Conservation (phyloP, 1,139 yeast species). For the Debaryomyces subglobosus region DNA sequence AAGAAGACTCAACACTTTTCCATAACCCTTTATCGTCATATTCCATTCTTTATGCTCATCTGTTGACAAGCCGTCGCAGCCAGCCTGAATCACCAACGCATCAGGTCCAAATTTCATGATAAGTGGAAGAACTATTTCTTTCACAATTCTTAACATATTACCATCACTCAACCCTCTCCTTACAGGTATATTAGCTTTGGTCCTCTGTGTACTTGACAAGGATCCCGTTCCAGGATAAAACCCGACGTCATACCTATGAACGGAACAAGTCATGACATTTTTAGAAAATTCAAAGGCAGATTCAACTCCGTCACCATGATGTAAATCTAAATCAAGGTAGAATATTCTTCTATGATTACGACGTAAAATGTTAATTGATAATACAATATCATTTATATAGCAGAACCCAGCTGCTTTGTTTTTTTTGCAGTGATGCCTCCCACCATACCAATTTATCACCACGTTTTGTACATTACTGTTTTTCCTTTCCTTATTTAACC, state of each 20-base stretch:
- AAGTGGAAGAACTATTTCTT: constrained; percentile 48
- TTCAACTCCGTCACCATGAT: constrained; percentile 83
- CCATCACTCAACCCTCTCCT: constrained; percentile 57
- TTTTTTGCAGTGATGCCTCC: constrained; percentile 70
- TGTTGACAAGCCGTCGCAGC: constrained; percentile 66
- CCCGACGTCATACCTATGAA: constrained; percentile 67
- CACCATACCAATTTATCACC: constrained; percentile 78
- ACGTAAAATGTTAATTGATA: constrained; percentile 54
- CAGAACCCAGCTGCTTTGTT: constrained; percentile 71
- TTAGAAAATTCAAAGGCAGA: constrained; percentile 60
- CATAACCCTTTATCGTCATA: constrained; percentile 56
- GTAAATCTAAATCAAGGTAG: constrained; percentile 73
- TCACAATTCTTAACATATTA: constrained; percentile 38
- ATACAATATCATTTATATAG: constrained; percentile 67
- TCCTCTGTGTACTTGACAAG: constrained; percentile 27
- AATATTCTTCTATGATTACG: constrained; percentile 50
- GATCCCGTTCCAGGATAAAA: constrained; percentile 77
- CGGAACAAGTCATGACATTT: constrained; percentile 61
- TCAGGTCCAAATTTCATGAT: constrained; percentile 47
- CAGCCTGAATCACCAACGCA: constrained; percentile 65
- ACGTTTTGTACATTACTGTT: constrained; percentile 27
- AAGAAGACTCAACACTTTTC: constrained; percentile 35
- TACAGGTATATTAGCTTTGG: constrained; percentile 59
- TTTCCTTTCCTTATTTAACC: constrained; percentile 20
- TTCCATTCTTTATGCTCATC: constrained; percentile 74